phyloP scores from a whole-genome alignment of 257 asterid species.

The Salvia splendens region DNA sequence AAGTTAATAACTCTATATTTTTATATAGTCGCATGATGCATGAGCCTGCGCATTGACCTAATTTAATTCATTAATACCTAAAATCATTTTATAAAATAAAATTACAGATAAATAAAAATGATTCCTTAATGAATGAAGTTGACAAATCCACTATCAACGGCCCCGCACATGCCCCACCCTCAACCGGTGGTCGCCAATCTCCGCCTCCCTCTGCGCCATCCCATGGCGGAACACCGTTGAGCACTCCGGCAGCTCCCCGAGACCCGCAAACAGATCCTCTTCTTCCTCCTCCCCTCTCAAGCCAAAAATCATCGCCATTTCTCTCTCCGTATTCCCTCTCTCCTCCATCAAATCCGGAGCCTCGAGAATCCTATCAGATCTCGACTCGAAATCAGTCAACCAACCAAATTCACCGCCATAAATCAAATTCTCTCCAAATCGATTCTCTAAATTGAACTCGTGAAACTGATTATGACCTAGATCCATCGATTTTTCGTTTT shows the following conservation, averaged over 20 bases:
- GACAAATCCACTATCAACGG: slow-evolving; percentile 13
- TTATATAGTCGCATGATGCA: no score
- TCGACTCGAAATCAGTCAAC: slow-evolving; percentile 57
- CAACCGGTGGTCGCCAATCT: slow-evolving; percentile 45
- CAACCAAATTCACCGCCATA: slow-evolving; percentile 48
- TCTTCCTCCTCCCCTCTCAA: slow-evolving; percentile 62
- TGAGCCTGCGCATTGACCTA: no score
- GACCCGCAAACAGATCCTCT: slow-evolving; percentile 54
- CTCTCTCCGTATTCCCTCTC: slow-evolving; percentile 33
- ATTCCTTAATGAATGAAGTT: neutral
- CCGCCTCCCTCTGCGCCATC: slow-evolving; percentile 52
- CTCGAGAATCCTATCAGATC: slow-evolving; percentile 46
- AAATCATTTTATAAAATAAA: no score
- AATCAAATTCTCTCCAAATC: slow-evolving; percentile 29
- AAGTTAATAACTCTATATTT: no score
- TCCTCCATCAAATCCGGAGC: slow-evolving; percentile 49
- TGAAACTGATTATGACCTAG: slow-evolving; percentile 25
- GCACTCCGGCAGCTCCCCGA: slow-evolving; percentile 79
- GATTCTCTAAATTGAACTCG: slow-evolving; percentile 28
- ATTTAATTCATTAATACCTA: no score
- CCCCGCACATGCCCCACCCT: slow-evolving; percentile 5
- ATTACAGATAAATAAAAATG: neutral
- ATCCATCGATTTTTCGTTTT: slow-evolving; percentile 17
- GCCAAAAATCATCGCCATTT: slow-evolving; percentile 47
- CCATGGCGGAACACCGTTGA: slow-evolving; percentile 63